Evolutionary conservation across 2,329 filamentous ascomycete genomes (phyloP), one percentile per base, ranked within the genome.

Genomic region (Westerdykella sp.): DNA sequence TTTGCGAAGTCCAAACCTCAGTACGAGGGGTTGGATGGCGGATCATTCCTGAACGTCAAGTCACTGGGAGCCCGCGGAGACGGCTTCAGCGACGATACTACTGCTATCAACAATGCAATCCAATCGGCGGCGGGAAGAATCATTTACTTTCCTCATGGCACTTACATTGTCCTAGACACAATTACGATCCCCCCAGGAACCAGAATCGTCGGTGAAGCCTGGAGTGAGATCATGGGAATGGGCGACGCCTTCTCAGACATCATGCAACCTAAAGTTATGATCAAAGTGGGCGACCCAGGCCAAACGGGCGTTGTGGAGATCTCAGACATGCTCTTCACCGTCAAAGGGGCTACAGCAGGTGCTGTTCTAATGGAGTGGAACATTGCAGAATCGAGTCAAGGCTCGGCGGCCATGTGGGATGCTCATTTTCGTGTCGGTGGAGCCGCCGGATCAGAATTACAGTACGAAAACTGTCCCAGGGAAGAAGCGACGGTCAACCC

Each of bases 341-440:
- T 48, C 12, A 72, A 76, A 40, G 84, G 83, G 1, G 66, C 80
- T 13, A 72, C 78, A 1, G 72, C 79, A 0, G 85, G 85, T 6
- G 84, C 84, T 2, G 71, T 82, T 4, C 67, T 87, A 6, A 77
- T 88, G 42, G 74, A 88, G 59, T 87, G 81, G 73, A 88, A 88
- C 59, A 69, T 87, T 16, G 73, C 35, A 1, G 43, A 37, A 1
- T 28, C 31, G 1, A 39, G 14, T 3, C 42, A 28, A 15, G 50
- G 48, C 5, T 44, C 63, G 40, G 70, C 62, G n/a, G 41, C 25
- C 39, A 79, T 91, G 69, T 94, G 86, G 83, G 87, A 94, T 57
- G 81, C 87, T 6, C 87, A 94, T 70, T 81, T 86, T 68, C 84
- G 87, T 53, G 76, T 94, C 56, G 87, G 86, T 51, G 88, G 88